Conservation (phyloP, 2,329 filamentous ascomycete species). For the Colletotrichum godetiae region DNA sequence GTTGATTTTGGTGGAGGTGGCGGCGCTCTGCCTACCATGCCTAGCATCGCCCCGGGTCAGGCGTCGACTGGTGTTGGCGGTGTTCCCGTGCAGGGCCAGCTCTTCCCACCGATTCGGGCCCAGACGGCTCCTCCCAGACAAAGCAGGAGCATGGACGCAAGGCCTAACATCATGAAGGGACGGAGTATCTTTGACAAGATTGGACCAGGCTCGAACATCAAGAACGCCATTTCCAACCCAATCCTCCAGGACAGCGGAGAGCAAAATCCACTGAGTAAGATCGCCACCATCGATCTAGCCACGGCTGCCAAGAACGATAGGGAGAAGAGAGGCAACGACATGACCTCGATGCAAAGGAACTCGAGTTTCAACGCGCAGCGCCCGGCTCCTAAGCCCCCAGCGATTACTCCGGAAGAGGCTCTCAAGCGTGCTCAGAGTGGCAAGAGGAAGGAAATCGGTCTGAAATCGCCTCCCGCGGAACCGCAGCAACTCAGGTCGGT, state of each 20-base stretch:
- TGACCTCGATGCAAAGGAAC: slow-evolving; percentile 42
- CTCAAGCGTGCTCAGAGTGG: slow-evolving; percentile 48
- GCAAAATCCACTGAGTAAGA: slow-evolving; percentile 55
- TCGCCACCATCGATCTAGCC: slow-evolving; percentile 61
- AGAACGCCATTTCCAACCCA: slow-evolving; percentile 61
- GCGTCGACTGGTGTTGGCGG: slow-evolving; percentile 50
- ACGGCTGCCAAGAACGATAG: slow-evolving; percentile 60
- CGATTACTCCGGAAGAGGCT: slow-evolving; percentile 45
- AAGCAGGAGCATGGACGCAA: slow-evolving; percentile 35
- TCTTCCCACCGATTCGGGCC: slow-evolving; percentile 55
- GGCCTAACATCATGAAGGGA: slow-evolving; percentile 39
- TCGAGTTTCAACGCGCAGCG: slow-evolving; percentile 48
- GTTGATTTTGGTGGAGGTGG: slow-evolving; percentile 41
- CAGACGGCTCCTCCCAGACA: slow-evolving; percentile 40
- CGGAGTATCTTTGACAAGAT: slow-evolving; percentile 43
- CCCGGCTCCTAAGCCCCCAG: slow-evolving; percentile 50
- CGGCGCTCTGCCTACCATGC: slow-evolving; percentile 50
- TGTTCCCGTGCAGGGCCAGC: slow-evolving; percentile 51
- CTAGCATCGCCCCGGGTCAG: slow-evolving; percentile 50
- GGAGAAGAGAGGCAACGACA: slow-evolving; percentile 50
- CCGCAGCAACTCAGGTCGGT: slow-evolving; percentile 37
- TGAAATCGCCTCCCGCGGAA: slow-evolving; percentile 25
- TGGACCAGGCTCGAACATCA: slow-evolving; percentile 43
- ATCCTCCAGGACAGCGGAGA: slow-evolving; percentile 51
- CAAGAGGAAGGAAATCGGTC: slow-evolving; percentile 51